Evolutionary conservation across 495 filamentous ascomycete species (phyloP), one percentile per base, ranked within the genome.

Genomic region (Aspergillus funiculosus): DNA sequence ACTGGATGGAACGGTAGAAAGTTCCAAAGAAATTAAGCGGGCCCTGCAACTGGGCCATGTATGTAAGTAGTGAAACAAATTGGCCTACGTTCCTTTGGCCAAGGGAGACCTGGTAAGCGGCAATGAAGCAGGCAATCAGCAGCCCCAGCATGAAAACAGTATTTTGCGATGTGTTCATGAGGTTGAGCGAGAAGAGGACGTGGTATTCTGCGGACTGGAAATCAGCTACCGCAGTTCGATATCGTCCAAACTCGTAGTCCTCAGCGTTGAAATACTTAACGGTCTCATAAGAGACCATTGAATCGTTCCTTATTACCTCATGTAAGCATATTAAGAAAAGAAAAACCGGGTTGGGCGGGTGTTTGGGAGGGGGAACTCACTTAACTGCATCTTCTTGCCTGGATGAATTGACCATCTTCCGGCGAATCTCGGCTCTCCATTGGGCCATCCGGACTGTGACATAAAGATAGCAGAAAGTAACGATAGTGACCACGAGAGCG

Each of bases 261-360:
- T 98, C 92, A 2, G 92, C 91, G 58, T 96, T 96, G 75, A 98
- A 98, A 59, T 97, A 97, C 62, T 98, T 97, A 57, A 98, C 92
- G 18, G 92, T 97, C 64, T 98, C 92, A 61, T 97, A 98, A 8
- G 89, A 92, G 26, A 89, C 82, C 77, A 98, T 94, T 0, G 92
- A 96, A 59, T 98, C 94, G 54, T 96, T 96, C 69, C 79, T 82
- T 41, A 5, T 15, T 7, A 7, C 8, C 31, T 14, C 4, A 39
- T 43, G 36, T 54, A 31, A 51, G 44, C 21, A 34, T 41, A 57
- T 89, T 87, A 71, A 26, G 19, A 18, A n/a, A 7, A 31, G 26
- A 37, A 9, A 14, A 22, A 41, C 13, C 4, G 21, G 13, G 10
- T 20, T n/a, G n/a, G n/a, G n/a, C n/a, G n/a, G n/a, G n/a, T n/a